Evolutionary conservation across 179 eudicot species (phyloP).

Genomic region (Dionaea muscipula): DNA sequence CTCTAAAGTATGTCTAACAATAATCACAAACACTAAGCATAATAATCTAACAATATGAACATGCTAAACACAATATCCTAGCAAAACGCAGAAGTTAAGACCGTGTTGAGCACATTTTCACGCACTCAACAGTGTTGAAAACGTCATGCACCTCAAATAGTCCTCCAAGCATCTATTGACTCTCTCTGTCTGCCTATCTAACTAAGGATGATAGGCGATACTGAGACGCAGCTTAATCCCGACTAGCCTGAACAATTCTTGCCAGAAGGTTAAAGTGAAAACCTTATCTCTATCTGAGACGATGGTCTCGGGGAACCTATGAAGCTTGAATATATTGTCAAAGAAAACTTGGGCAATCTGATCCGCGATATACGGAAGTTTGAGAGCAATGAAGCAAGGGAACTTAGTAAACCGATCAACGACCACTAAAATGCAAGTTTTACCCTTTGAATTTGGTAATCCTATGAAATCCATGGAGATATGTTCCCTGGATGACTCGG

Average conservation of each 20-base stretch:
- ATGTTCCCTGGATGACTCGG: background rate
- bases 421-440: background rate
- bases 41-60: too few species aligned
- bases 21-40: too few species aligned
- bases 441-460: background rate
- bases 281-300: background rate
- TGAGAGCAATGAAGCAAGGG: background rate
- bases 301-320: background rate
- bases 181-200: background rate
- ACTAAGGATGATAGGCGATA: background rate
- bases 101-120: too few species aligned
- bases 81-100: too few species aligned
- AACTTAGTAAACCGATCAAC: background rate
- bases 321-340: background rate
- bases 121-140: too few species aligned
- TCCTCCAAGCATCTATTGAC: background rate
- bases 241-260: background rate
- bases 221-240: background rate
- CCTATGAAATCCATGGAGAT: constrained; percentile 2
- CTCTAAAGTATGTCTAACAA: too few species aligned
- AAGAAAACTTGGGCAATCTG: background rate
- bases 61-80: too few species aligned
- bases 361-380: background rate
- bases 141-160: background rate
- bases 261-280: background rate